Conservation (phyloP, 208 protist genomes). For the Entamoeba invadens region DNA sequence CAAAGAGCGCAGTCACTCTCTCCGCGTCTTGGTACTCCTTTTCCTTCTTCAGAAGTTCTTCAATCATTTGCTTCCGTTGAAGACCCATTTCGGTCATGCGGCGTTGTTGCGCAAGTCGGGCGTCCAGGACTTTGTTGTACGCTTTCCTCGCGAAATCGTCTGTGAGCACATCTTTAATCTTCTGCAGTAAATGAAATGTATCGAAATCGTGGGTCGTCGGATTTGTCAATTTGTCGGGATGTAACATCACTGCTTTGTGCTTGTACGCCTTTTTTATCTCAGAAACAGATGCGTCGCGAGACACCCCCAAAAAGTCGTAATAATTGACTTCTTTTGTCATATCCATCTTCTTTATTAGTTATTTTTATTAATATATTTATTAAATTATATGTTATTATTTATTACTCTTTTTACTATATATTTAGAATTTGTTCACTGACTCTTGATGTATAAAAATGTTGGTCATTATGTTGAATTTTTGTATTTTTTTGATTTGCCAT, state of each 20-base stretch:
- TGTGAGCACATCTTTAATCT: background rate
- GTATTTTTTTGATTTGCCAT: no score
- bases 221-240: background rate
- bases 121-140: background rate
- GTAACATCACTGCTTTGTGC: background rate
- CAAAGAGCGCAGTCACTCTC: background rate
- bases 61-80: background rate
- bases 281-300: background rate
- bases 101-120: background rate
- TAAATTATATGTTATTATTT: no score
- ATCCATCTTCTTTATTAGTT: no score
- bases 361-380: no score
- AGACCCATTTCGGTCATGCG: background rate
- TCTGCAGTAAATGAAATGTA: background rate
- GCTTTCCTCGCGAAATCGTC: background rate
- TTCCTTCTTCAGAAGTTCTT: background rate
- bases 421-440: no score
- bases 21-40: background rate
- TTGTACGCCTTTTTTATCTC: background rate
- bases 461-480: no score
- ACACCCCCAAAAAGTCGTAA: background rate
- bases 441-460: no score
- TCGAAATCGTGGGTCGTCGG: background rate
- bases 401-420: no score
- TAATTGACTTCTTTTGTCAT: no score